Evolutionary conservation across 495 filamentous ascomycete genomes (phyloP).

Genomic region (Penicillium parvum): DNA sequence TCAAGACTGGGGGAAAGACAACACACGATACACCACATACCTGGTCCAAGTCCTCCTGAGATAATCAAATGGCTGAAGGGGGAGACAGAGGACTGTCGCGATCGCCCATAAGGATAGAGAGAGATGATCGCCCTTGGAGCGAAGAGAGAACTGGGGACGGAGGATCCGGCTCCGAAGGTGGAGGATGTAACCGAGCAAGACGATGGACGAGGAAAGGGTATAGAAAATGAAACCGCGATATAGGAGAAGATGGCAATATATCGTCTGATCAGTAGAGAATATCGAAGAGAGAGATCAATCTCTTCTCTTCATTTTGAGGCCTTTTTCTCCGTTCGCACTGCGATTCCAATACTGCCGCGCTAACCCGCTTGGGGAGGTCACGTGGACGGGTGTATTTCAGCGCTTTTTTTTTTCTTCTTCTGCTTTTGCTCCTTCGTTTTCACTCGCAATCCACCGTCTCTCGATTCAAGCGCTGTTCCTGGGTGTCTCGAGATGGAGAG

Average conservation of each 20-base stretch:
- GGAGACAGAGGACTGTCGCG: constrained; percentile 28
- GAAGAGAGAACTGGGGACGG: constrained; percentile 31
- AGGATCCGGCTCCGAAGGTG: constrained; percentile 29
- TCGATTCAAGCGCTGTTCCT: too few species aligned
- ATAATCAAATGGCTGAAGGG: constrained; percentile 6
- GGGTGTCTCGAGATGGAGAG: too few species aligned
- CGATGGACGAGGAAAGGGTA: constrained; percentile 1
- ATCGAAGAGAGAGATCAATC: constrained; percentile 2
- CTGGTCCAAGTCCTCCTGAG: constrained; percentile 6
- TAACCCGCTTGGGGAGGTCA: constrained; percentile 24
- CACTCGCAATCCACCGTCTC: too few species aligned
- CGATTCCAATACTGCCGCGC: constrained; percentile 20
- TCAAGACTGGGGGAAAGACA: constrained; percentile 9
- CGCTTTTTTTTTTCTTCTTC: constrained; percentile 26
- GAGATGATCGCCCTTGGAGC: constrained; percentile 31
- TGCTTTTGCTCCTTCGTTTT: constrained; percentile 14
- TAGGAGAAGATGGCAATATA: background rate
- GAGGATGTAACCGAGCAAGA: constrained; percentile 30
- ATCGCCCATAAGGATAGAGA: constrained; percentile 27
- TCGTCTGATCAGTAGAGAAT: background rate
- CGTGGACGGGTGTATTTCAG: constrained; percentile 24
- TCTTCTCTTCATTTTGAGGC: constrained; percentile 7
- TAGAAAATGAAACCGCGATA: background rate
- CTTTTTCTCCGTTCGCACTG: constrained; percentile 9
- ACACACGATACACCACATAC: constrained; percentile 13